phyloP scores from a whole-genome alignment of 2,329 filamentous ascomycete genomes.

The Colletotrichum neosansevieriae region DNA sequence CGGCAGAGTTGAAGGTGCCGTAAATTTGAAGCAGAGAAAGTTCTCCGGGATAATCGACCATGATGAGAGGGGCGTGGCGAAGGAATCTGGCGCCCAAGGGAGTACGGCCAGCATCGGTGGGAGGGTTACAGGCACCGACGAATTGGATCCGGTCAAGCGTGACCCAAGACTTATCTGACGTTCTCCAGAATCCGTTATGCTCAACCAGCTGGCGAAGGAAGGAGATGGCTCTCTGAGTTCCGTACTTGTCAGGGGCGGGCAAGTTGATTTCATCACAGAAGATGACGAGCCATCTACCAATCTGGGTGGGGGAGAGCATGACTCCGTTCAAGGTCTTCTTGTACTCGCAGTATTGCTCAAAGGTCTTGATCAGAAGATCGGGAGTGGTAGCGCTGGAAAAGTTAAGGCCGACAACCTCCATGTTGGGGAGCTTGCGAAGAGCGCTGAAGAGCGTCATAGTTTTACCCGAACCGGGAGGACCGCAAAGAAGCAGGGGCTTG shows the following conservation, averaged over 20 bases:
- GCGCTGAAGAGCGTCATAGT: conserved; percentile 99
- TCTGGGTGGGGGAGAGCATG: conserved; percentile 94
- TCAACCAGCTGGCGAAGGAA: conserved; percentile 98
- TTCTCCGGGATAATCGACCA: conserved; percentile 99
- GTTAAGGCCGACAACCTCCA: conserved; percentile 99
- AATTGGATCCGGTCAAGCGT: conserved; percentile 98
- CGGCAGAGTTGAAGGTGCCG: conserved; percentile 95
- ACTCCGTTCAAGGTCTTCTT: conserved; percentile 98
- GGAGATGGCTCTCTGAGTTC: conserved; percentile 95
- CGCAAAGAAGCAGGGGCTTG: conserved; percentile 95
- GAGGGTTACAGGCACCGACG: conserved; percentile 97
- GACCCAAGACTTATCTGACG: conserved; percentile 97
- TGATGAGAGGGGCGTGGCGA: conserved; percentile 96
- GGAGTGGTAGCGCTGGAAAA: conserved; percentile 99
- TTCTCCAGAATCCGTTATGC: conserved; percentile 99
- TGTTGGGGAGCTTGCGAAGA: conserved; percentile 94
- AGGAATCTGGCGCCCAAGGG: conserved; percentile 94
- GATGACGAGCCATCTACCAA: conserved; percentile 96
- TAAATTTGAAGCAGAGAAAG: conserved; percentile 97
- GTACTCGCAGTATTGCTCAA: conserved; percentile 99
- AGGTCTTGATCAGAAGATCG: conserved; percentile 97
- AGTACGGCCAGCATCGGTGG: conserved; percentile 96
- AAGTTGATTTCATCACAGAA: conserved; percentile 99
- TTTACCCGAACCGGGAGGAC: conserved; percentile 98
- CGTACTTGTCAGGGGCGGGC: conserved; percentile 96